Evolutionary conservation across 352 stramenopile species (phyloP).

Genomic region (Aphanomyces invadans): DNA sequence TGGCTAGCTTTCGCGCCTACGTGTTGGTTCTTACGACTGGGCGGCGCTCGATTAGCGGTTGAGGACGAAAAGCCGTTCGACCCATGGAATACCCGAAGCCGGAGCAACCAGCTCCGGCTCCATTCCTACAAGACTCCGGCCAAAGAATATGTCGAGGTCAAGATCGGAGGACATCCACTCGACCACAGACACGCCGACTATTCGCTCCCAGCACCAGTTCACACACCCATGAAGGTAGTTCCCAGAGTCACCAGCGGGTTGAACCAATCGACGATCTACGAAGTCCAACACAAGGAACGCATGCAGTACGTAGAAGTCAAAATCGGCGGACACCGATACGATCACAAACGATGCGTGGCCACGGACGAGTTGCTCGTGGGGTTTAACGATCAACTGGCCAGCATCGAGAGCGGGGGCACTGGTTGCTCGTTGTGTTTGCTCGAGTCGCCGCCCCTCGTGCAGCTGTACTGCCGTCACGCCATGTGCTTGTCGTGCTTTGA

Average conservation of each 20-base stretch:
- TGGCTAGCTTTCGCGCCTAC: neutral
- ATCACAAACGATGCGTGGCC: conserved; percentile 30
- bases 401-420: conserved; percentile 40
- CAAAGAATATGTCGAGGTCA: conserved; percentile 48
- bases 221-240: conserved; percentile 32
- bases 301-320: conserved; percentile 37
- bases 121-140: conserved; percentile 41
- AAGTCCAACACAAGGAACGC: conserved; percentile 19
- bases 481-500: conserved; percentile 48
- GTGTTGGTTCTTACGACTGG: neutral
- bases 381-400: conserved; percentile 45
- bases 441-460: conserved; percentile 42
- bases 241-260: conserved; percentile 15
- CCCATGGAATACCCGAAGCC: neutral
- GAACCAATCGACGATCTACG: conserved; percentile 11
- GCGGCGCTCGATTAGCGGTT: neutral
- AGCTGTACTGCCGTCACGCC: conserved; percentile 55
- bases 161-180: conserved; percentile 60
- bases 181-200: conserved; percentile 39
- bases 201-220: conserved; percentile 23
- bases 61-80: conserved; percentile 8
- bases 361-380: conserved; percentile 15
- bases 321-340: conserved; percentile 66
- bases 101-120: conserved; percentile 37
- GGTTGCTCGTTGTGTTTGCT: conserved; percentile 10